Conservation (phyloP, 495 filamentous ascomycete species). For the Aspergillus saccharolyticus region DNA sequence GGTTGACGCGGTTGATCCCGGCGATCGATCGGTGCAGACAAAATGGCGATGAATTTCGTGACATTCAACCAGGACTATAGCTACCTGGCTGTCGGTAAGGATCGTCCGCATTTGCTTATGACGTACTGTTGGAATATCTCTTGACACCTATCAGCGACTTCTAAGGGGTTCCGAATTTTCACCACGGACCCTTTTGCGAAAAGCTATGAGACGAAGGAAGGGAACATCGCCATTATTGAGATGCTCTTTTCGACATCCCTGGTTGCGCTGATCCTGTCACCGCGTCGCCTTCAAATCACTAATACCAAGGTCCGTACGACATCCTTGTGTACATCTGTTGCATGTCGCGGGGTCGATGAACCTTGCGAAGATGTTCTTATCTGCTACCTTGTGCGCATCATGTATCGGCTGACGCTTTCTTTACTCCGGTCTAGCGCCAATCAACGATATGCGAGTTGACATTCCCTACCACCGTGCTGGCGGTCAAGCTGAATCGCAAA, state of each 20-base stretch:
- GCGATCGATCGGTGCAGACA: constrained; percentile 18
- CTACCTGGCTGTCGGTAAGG: constrained; percentile 84
- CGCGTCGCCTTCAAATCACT: constrained; percentile 83
- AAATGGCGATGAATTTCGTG: constrained; percentile 86
- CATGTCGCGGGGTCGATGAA: neutral
- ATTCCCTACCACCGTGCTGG: constrained; percentile 88
- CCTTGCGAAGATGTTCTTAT: neutral
- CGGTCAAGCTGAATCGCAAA: constrained; percentile 90
- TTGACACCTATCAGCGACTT: constrained; percentile 59
- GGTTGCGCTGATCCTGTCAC: constrained; percentile 85
- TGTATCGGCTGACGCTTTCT: constrained; percentile 10
- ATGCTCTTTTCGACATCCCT: constrained; percentile 99
- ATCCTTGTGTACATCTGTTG: constrained; percentile 2
- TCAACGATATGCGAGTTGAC: constrained; percentile 98
- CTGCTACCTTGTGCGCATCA: neutral
- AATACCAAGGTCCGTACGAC: constrained; percentile 80
- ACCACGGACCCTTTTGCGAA: constrained; percentile 93
- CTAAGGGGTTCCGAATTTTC: constrained; percentile 90
- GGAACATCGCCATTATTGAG: constrained; percentile 90
- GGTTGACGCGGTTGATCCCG: constrained; percentile 5
- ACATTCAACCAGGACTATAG: constrained; percentile 99
- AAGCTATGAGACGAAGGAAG: constrained; percentile 86
- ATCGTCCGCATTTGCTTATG: neutral
- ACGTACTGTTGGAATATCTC: constrained; percentile 11
- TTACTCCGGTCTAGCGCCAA: constrained; percentile 53